These are phyloP conservation scores for Ascochyta rabiei DNA, from an alignment of 2,329 filamentous ascomycete species.

Conservation along the genomic window DNA sequence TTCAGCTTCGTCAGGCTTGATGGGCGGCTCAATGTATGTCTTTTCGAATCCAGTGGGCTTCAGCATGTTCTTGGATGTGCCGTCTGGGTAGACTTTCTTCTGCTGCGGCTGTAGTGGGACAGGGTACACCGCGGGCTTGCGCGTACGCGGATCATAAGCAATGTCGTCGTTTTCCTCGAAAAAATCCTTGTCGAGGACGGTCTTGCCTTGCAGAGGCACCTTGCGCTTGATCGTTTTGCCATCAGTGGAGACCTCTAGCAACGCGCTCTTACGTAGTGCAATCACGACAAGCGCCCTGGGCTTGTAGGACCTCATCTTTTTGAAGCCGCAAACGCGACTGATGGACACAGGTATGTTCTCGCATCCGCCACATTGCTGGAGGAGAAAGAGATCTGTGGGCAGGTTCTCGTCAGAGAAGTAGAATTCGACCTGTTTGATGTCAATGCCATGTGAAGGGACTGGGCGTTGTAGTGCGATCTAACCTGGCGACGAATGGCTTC, in stretches of 20 bases:
- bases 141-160: conserved; percentile 37
- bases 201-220: conserved; percentile 45
- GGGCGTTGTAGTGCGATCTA: neutral
- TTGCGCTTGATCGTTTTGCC: conserved; percentile 53
- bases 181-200: conserved; percentile 37
- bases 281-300: conserved; percentile 47
- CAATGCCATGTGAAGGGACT: neutral
- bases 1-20: conserved; percentile 71
- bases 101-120: conserved; percentile 34
- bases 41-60: conserved; percentile 63
- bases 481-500: conserved; percentile 39
- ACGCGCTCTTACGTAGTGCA: conserved; percentile 50
- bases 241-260: conserved; percentile 51
- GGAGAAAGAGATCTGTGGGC: conserved; percentile 49
- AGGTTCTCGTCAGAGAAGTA: conserved; percentile 59
- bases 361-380: conserved; percentile 48
- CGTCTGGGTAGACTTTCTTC: conserved; percentile 39
- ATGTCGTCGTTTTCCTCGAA: conserved; percentile 33
- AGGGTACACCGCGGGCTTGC: conserved; percentile 31
- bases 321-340: conserved; percentile 52
- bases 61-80: conserved; percentile 51
- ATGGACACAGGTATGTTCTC: conserved; percentile 53
- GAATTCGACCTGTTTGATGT: conserved; percentile 51
- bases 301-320: conserved; percentile 55
- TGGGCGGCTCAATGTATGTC: conserved; percentile 78